These are phyloP conservation scores for Fomitopsis betulina DNA, from an alignment of 1,284 basidiomycete genomes.

Conservation along the genomic window DNA sequence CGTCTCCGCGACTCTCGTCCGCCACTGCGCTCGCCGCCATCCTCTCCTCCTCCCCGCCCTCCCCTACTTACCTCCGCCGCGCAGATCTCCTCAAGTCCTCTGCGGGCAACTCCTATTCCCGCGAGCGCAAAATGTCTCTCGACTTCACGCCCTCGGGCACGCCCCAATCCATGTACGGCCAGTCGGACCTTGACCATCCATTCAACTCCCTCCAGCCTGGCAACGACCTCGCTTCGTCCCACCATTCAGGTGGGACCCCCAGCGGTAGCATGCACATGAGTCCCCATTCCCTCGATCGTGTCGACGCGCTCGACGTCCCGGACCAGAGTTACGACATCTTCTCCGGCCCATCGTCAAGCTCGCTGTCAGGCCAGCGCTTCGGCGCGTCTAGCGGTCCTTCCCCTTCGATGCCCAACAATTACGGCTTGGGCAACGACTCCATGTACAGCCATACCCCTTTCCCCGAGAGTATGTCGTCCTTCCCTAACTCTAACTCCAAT, in stretches of 20 bases:
- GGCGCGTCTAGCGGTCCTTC: conserved; percentile 64
- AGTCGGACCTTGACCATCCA: conserved; percentile 33
- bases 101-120: conserved; percentile 28
- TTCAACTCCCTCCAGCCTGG: conserved; percentile 22
- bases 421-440: conserved; percentile 46
- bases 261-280: conserved; percentile 23
- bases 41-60: conserved; percentile 4
- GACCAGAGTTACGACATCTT: conserved; percentile 58
- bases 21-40: background rate
- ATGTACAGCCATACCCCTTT: conserved; percentile 58
- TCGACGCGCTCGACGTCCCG: conserved; percentile 27
- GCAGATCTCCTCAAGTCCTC: conserved; percentile 43
- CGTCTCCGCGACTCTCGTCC: conserved; percentile 1
- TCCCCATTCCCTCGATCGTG: conserved; percentile 27
- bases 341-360: conserved; percentile 35
- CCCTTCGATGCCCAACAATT: conserved; percentile 52
- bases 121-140: conserved; percentile 45
- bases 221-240: conserved; percentile 19
- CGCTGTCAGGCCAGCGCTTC: conserved; percentile 56
- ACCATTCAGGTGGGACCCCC: conserved; percentile 15
- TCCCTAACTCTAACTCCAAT: conserved; percentile 43
- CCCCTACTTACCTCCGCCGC: conserved; percentile 1
- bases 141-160: conserved; percentile 44
- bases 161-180: conserved; percentile 45
- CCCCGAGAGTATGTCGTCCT: conserved; percentile 52